These are phyloP conservation scores for Verticillium zaregamsianum DNA, from an alignment of 2,329 filamentous ascomycete species.

Conservation along the genomic window DNA sequence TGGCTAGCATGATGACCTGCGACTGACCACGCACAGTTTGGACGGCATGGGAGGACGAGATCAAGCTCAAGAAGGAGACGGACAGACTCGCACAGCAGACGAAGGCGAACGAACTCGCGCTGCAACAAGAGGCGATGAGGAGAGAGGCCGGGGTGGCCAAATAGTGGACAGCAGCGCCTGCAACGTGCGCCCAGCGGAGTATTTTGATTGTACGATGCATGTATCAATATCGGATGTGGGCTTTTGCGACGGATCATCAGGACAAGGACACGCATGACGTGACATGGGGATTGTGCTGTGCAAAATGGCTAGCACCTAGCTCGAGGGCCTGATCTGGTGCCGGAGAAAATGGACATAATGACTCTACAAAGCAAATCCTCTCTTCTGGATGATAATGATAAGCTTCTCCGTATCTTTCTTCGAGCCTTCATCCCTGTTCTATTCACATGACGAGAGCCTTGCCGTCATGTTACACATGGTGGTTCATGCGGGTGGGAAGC, in stretches of 20 bases:
- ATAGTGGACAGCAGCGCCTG: neutral
- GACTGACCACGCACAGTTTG: slow-evolving; percentile 36
- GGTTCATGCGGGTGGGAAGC: too few relatives aligned
- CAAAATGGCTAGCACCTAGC: too few relatives aligned
- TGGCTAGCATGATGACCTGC: neutral
- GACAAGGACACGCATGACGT: neutral
- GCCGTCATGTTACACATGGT: too few relatives aligned
- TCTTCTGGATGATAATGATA: too few relatives aligned
- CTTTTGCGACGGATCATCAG: neutral
- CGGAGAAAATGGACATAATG: neutral
- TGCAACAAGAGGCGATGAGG: slow-evolving; percentile 44
- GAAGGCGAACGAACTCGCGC: slow-evolving; percentile 35
- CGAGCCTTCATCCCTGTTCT: too few relatives aligned
- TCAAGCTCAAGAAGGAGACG: slow-evolving; percentile 35
- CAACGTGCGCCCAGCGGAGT: neutral
- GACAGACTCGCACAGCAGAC: slow-evolving; percentile 28
- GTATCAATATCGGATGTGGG: neutral
- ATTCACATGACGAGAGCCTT: too few relatives aligned
- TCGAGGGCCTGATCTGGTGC: too few relatives aligned
- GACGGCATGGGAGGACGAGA: slow-evolving; percentile 46
- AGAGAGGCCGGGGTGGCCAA: slow-evolving; percentile 35
- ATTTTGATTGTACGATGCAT: neutral
- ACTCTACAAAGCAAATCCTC: too few relatives aligned
- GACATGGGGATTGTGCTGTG: neutral
- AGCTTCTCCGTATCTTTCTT: too few relatives aligned